Conservation (phyloP, 75 land plant species). For the Chamaecyparis obtusa region DNA sequence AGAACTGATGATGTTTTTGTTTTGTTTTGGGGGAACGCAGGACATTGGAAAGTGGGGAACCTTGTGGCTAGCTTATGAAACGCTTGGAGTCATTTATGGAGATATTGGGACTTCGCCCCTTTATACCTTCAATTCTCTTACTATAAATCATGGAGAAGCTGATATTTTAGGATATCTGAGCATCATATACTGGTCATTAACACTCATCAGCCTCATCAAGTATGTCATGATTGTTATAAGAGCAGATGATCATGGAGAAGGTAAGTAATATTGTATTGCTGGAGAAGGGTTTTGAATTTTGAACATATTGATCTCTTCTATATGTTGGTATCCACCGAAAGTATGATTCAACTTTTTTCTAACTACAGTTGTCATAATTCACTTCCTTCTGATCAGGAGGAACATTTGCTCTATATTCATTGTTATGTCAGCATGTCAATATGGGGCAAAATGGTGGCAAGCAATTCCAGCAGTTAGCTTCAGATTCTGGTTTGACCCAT, state of each 20-base stretch:
- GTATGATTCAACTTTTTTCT: background rate
- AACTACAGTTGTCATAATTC: too few relatives aligned
- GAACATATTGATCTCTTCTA: too few relatives aligned
- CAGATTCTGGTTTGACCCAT: constrained; percentile 16
- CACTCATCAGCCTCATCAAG: too few relatives aligned
- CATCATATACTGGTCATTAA: too few relatives aligned
- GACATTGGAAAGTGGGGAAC: constrained; percentile 25
- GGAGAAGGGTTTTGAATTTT: too few relatives aligned
- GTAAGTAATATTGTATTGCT: too few relatives aligned
- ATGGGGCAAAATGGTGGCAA: constrained; percentile 21
- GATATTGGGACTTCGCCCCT: constrained; percentile 64
- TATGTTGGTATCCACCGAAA: background rate
- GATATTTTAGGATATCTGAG: too few relatives aligned
- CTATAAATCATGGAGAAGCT: too few relatives aligned
- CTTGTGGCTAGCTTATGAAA: constrained; percentile 42
- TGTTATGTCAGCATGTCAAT: constrained; percentile 43
- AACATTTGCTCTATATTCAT: constrained; percentile 60
- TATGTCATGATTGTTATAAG: too few relatives aligned
- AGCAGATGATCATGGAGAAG: too few relatives aligned
- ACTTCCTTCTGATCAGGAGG: constrained; percentile 31
- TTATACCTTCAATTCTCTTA: constrained; percentile 43
- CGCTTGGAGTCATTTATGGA: constrained; percentile 64
- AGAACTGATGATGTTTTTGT: too few relatives aligned
- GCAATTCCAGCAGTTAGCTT: constrained; percentile 11
- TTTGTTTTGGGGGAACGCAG: constrained; percentile 9